Evolutionary conservation across 2,329 filamentous ascomycete genomes (phyloP), one percentile per base, ranked within the genome.

Genomic region (Monosporascus sp.): DNA sequence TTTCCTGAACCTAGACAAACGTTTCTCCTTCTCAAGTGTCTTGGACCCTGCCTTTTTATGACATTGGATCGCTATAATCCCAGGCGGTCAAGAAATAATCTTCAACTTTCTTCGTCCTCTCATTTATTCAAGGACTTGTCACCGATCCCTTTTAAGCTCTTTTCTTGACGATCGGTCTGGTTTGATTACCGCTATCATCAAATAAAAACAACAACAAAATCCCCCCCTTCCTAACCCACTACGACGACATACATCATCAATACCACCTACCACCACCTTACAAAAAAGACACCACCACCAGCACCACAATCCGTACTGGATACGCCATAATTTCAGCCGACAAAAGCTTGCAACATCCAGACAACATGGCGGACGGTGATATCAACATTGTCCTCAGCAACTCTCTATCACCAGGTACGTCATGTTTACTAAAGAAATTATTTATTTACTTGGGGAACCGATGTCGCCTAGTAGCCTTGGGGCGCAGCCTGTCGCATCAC

Each of bases 371-470:
- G 75, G 82, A 79, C 69, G 66, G 71, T 88, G 91, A 97, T 80
- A 95, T 97, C 80, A 96, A 93, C 81, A 88, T 91, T 79, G 93
- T 99, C 80, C 88, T 99, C 81, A 86, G 91, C 77, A 93, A 92
- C 80, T 97, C 94, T 74, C 86, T 97, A 77, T 95, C 92, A 71
- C 83, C 92, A 71, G 93, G 94, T 97, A 79, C 73, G 88, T 75
- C 61, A 46, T 46, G 14, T 46, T 27, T 27, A 26, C 11, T 59
- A 45, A 48, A 17, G 14, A 46, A 40, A 24, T 48, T 24, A 19
- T 34, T 47, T 16, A 22, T 31, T 34, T 45, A 36, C 26, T 27
- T 44, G 22, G 7, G n/a, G 24, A 19, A 19, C 49, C 27, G 36
- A 19, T 43, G n/a, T 19, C 51, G 52, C 59, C 51, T 52, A 55